Conservation (phyloP, 306 rosid species). For the Cucurbita maxima region DNA sequence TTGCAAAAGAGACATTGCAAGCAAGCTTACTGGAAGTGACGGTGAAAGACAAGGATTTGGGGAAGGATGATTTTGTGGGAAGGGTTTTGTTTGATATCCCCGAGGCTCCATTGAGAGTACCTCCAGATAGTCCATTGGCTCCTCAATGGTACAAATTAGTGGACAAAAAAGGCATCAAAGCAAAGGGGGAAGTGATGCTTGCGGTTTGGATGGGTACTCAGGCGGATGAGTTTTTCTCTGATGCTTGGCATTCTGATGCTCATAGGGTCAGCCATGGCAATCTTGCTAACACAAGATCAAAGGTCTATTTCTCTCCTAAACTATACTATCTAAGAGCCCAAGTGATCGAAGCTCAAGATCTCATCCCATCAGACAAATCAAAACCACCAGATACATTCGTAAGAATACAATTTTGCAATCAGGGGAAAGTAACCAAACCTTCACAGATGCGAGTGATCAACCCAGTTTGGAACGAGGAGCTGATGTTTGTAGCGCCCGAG, state of each 20-base stretch:
- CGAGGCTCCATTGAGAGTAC: slow-evolving; percentile 58
- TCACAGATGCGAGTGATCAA: slow-evolving; percentile 22
- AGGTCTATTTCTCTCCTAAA: slow-evolving; percentile 87
- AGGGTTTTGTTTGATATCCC: slow-evolving; percentile 37
- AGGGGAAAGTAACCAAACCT: slow-evolving; percentile 31
- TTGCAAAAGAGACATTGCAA: slow-evolving; percentile 63
- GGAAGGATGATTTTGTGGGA: slow-evolving; percentile 85
- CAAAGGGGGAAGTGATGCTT: slow-evolving; percentile 70
- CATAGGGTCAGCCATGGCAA: slow-evolving; percentile 55
- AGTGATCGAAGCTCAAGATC: slow-evolving; percentile 83
- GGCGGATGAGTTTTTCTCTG: slow-evolving; percentile 83
- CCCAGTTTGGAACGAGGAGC: slow-evolving; percentile 77
- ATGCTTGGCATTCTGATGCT: slow-evolving; percentile 98
- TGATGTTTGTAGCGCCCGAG: slow-evolving; percentile 79
- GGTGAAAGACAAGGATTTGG: slow-evolving; percentile 72
- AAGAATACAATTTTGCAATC: slow-evolving; percentile 46
- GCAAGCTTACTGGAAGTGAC: slow-evolving; percentile 61
- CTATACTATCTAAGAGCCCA: slow-evolving; percentile 63
- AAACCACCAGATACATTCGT: slow-evolving; percentile 33
- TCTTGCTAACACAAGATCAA: slow-evolving; percentile 56
- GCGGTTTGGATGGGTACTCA: slow-evolving; percentile 99
- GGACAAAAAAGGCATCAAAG: slow-evolving; percentile 47
- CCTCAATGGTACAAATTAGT: slow-evolving; percentile 88
- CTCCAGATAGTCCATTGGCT: slow-evolving; percentile 93
- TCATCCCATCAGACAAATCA: slow-evolving; percentile 44